Evolutionary conservation across 768 basidiomycete species (phyloP).

Genomic region (Suillus bovinus): DNA sequence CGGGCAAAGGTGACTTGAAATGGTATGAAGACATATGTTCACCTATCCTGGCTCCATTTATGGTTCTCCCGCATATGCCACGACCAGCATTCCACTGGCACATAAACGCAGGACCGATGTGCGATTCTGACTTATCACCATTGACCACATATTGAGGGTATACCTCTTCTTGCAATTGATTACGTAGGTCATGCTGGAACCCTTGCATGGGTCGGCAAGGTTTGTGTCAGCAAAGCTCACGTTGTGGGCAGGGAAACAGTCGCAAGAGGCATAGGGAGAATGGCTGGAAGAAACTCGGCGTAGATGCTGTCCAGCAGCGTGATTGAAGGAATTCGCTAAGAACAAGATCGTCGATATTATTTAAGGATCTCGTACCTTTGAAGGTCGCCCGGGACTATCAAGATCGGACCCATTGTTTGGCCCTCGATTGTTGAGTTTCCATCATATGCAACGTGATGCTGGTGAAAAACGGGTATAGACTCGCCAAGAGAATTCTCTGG

Average conservation of each 20-base stretch:
- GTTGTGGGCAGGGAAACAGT: background rate
- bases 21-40: background rate
- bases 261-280: background rate
- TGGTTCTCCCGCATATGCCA: background rate
- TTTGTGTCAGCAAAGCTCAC: background rate
- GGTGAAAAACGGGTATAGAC: background rate
- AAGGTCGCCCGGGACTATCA: background rate
- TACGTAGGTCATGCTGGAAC: background rate
- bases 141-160: background rate
- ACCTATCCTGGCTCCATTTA: background rate
- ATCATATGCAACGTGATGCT: background rate
- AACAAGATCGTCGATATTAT: background rate
- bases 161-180: background rate
- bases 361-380: background rate
- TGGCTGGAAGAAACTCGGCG: background rate
- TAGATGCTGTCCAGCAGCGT: background rate
- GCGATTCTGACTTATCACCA: background rate
- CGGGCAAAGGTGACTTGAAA: too few species aligned
- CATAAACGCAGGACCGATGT: background rate
- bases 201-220: background rate
- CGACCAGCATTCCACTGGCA: background rate
- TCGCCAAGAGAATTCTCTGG: too few species aligned
- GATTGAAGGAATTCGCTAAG: background rate
- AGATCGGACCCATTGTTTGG: background rate
- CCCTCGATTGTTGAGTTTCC: background rate